Base-by-base conservation (phyloP, 345 rosid genomes). In the Dimocarpus longan region DNA sequence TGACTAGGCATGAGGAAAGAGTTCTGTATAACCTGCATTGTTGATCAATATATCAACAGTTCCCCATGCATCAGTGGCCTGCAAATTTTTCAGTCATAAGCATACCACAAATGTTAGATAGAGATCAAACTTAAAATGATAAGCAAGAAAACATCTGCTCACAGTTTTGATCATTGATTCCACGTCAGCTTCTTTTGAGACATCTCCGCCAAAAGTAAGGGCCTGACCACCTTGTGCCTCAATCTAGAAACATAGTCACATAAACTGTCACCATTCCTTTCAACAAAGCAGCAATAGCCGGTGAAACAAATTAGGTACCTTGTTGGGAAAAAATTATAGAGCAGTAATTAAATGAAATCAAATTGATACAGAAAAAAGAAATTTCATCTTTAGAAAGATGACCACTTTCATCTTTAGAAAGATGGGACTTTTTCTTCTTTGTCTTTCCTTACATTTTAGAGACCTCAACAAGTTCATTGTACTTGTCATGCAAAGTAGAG, bases 21-120 rank as follows among this genome's bases (percentile, higher is more conserved):
- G 71, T 54, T 80, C 19, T 73, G 68, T 66, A 71, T 63, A 77
- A 96, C 99, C 99, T 84, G 99, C 99, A 86, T 97, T 97, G 88
- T 97, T 97, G 56, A 97, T 76, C 88, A 97, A 85, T 39, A 97
- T 84, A 80, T 96, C 98, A 83, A 97, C 85, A 0, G 99, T 97
- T 88, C 98, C 99, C 98, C 98, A 97, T 32, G 89, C 87, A 84
- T 94, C 95, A 71, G 88, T 82, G 79, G 97, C 99, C 99, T 97
- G 91, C 82, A 86, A 76, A 74, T 66, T 70, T 40, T 39, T 71
- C 56, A 78, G 78, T 63, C 75, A 68, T 62, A 24, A 80, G 65
- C 59, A 73, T 37, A 11, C 0, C 28, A 69, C 3, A 37, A 50
- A 56, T 64, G 52, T n/a, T n/a, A 67, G 32, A 70, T 52, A 19